A percentile compares a stretch with the other conserved stretches of the same genome.
These are phyloP conservation scores for Artemisia annua DNA, from an alignment of 129 eudicot genomes.

Conservation along the genomic window DNA sequence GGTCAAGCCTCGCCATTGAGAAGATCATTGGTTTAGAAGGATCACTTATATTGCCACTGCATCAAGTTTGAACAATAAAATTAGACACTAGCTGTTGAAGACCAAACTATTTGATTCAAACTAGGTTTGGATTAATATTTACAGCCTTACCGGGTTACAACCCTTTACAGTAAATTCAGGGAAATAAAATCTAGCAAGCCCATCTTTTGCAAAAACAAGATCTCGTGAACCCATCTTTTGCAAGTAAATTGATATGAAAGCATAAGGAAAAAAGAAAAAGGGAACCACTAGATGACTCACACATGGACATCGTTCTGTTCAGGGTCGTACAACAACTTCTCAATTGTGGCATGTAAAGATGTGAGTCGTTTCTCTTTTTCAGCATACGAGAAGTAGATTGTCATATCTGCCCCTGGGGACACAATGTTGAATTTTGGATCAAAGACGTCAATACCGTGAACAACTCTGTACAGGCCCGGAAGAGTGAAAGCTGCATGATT, in stretches of 20 bases:
- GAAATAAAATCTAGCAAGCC: too few species aligned
- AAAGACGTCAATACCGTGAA: constrained; percentile 93
- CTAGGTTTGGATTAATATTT: too few species aligned
- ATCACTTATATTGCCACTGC: constrained; percentile 76
- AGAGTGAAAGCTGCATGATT: constrained; percentile 90
- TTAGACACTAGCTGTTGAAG: background rate
- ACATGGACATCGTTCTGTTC: constrained; percentile 72
- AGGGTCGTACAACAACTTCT: constrained; percentile 73
- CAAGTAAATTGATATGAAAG: background rate
- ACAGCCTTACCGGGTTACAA: too few species aligned
- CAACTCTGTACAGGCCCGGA: constrained; percentile 94
- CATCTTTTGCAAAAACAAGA: too few species aligned
- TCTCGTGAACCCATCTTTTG: too few species aligned
- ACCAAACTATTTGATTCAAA: background rate
- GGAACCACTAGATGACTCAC: constrained; percentile 33
- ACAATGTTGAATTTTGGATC: constrained; percentile 99
- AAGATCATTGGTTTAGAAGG: constrained; percentile 87
- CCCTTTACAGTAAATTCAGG: too few species aligned
- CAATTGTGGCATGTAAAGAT: constrained; percentile 68
- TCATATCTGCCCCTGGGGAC: constrained; percentile 93
- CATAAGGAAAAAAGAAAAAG: background rate
- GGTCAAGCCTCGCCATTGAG: constrained; percentile 98
- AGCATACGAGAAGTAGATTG: constrained; percentile 73
- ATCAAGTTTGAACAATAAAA: background rate
- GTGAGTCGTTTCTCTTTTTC: constrained; percentile 79